phyloP scores from a whole-genome alignment of 345 rosid genomes.

The Pugionium cornutum region DNA sequence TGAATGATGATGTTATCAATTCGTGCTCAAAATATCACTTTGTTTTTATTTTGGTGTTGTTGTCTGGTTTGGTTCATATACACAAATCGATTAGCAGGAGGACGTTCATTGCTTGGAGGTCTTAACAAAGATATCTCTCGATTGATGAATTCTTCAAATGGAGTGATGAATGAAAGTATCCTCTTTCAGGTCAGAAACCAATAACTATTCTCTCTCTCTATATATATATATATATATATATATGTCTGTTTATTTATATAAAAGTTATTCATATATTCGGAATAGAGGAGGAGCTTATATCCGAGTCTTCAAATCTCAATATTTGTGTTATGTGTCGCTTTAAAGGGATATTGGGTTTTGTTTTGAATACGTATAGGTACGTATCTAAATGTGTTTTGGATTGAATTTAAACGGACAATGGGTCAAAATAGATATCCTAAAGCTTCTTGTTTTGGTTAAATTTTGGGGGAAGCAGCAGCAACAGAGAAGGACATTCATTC shows the following conservation, averaged over 20 bases:
- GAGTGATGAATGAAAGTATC: too few species aligned
- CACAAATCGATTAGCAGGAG: slow-evolving; percentile 28
- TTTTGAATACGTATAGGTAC: too few species aligned
- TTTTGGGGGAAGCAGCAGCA: slow-evolving; percentile 35
- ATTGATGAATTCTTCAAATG: too few species aligned
- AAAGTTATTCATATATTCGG: background rate
- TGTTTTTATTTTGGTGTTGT: background rate
- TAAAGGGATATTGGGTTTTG: background rate
- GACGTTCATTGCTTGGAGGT: slow-evolving; percentile 15
- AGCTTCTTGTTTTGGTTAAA: background rate
- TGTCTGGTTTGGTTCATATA: background rate
- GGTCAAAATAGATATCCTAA: background rate
- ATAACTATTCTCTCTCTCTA: background rate
- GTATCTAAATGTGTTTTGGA: background rate
- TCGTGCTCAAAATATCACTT: background rate
- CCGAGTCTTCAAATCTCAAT: background rate
- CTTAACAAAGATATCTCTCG: too few species aligned
- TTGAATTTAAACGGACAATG: background rate
- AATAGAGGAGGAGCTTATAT: background rate
- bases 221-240: too few species aligned
- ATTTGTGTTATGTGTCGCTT: background rate
- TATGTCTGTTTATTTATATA: background rate
- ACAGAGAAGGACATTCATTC: slow-evolving; percentile 79
- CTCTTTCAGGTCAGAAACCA: background rate
- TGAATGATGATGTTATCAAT: background rate